phyloP scores from a whole-genome alignment of 306 rosid genomes.

The Argentina anserina region DNA sequence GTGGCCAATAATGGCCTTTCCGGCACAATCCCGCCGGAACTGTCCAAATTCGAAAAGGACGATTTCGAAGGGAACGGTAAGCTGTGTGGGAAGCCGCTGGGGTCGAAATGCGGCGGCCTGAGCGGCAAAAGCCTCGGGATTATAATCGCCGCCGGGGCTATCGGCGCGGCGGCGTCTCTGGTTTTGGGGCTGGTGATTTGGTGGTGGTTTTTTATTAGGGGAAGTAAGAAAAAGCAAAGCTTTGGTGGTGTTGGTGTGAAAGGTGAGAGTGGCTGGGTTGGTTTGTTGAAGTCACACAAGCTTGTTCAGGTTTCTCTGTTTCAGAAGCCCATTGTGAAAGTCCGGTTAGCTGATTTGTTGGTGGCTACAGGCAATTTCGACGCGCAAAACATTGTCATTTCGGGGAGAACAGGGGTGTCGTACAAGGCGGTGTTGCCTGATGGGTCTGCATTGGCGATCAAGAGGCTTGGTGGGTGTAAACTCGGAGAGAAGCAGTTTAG shows the following conservation, averaged over 20 bases:
- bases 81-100: slow-evolving; percentile 48
- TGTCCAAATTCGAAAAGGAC: slow-evolving; percentile 26
- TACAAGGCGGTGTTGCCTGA: slow-evolving; percentile 54
- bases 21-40: slow-evolving; percentile 41
- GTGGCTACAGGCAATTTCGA: slow-evolving; percentile 42
- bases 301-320: slow-evolving; percentile 49
- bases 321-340: slow-evolving; percentile 55
- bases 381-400: slow-evolving; percentile 38
- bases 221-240: slow-evolving; percentile 24
- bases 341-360: slow-evolving; percentile 42
- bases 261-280: slow-evolving; percentile 35
- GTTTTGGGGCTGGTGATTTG: slow-evolving; percentile 40
- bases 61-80: slow-evolving; percentile 42
- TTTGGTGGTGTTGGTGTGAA: slow-evolving; percentile 24
- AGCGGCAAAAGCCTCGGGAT: slow-evolving; percentile 41
- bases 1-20: slow-evolving; percentile 41
- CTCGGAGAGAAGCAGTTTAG: slow-evolving; percentile 48
- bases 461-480: slow-evolving; percentile 42
- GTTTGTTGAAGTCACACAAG: slow-evolving; percentile 38
- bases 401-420: slow-evolving; percentile 45
- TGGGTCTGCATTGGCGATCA: slow-evolving; percentile 52
- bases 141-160: slow-evolving; percentile 47
- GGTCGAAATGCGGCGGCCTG: slow-evolving; percentile 46
- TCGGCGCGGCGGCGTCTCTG: slow-evolving; percentile 48
- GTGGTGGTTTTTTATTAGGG: slow-evolving; percentile 53